These are phyloP conservation scores for Ascomycota sp. DNA, from an alignment of 2,329 filamentous ascomycete genomes.

Conservation along the genomic window DNA sequence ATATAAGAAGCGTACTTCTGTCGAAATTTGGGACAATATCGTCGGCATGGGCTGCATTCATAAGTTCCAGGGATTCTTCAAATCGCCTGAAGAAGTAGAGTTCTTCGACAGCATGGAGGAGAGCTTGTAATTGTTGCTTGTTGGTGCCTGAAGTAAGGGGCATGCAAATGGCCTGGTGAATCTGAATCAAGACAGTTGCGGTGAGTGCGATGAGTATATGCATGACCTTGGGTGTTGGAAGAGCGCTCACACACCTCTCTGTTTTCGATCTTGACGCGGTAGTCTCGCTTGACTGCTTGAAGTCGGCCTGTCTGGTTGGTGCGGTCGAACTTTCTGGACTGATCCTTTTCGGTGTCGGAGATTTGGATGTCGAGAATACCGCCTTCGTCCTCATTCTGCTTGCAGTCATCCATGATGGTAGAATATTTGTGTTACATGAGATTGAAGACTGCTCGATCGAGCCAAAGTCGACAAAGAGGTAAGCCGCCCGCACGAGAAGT, in stretches of 20 bases:
- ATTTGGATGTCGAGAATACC: constrained; percentile 12
- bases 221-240: neutral
- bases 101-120: constrained; percentile 35
- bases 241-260: constrained; percentile 20
- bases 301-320: constrained; percentile 25
- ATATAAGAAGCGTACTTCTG: constrained; percentile 17
- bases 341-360: constrained; percentile 11
- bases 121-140: constrained; percentile 28
- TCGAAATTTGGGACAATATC: constrained; percentile 17
- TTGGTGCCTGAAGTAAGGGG: constrained; percentile 16
- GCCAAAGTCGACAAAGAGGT: too few relatives aligned
- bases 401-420: neutral
- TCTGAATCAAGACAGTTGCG: constrained; percentile 11
- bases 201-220: neutral
- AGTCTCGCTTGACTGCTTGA: constrained; percentile 23
- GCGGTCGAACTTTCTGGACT: constrained; percentile 7
- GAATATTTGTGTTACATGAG: too few relatives aligned
- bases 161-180: constrained; percentile 20
- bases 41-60: constrained; percentile 13
- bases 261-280: constrained; percentile 29
- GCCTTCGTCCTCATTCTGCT: constrained; percentile 11
- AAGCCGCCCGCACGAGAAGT: too few relatives aligned
- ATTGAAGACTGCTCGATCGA: too few relatives aligned
- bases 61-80: constrained; percentile 21
- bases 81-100: constrained; percentile 32